Evolutionary conservation across 2,329 filamentous ascomycete genomes (phyloP).

Genomic region (Penicillium sp.): DNA sequence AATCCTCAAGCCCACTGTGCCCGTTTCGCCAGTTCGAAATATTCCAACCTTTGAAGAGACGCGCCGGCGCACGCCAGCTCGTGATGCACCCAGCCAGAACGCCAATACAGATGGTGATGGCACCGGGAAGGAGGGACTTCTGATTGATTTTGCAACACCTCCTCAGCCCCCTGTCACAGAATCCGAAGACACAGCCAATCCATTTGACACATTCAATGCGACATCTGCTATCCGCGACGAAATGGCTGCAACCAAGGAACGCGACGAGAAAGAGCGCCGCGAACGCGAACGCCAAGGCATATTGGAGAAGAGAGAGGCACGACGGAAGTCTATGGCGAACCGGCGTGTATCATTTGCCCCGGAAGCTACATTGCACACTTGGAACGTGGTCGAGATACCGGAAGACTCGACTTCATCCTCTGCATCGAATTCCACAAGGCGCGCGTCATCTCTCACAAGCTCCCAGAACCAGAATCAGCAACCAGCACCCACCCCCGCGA

Average conservation of each 20-base stretch:
- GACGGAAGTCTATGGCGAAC: constrained; percentile 86
- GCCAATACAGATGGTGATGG: constrained; percentile 13
- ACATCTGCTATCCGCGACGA: constrained; percentile 43
- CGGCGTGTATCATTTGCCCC: constrained; percentile 95
- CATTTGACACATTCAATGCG: constrained; percentile 47
- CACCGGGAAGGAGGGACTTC: constrained; percentile 32
- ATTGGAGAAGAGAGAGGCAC: constrained; percentile 74
- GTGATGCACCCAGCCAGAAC: constrained; percentile 26
- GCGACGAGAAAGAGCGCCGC: constrained; percentile 63
- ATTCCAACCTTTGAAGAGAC: constrained; percentile 61
- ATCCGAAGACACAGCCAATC: constrained; percentile 47
- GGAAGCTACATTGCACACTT: constrained; percentile 94
- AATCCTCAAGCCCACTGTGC: constrained; percentile 77
- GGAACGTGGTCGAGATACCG: constrained; percentile 86
- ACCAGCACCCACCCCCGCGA: constrained; percentile 44
- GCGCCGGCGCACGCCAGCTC: constrained; percentile 40
- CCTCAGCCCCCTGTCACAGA: constrained; percentile 32
- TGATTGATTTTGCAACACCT: constrained; percentile 47
- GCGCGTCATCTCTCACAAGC: constrained; percentile 61
- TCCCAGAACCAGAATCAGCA: constrained; percentile 31
- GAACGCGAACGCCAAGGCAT: constrained; percentile 59
- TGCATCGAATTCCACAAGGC: constrained; percentile 66
- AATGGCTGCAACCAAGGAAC: constrained; percentile 65
- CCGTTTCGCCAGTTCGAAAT: constrained; percentile 61
- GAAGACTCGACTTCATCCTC: constrained; percentile 77